A percentile compares a stretch with the other conserved stretches of the same genome.
Conservation (phyloP, 441 rosid genomes). For the Raphanus hybrid region DNA sequence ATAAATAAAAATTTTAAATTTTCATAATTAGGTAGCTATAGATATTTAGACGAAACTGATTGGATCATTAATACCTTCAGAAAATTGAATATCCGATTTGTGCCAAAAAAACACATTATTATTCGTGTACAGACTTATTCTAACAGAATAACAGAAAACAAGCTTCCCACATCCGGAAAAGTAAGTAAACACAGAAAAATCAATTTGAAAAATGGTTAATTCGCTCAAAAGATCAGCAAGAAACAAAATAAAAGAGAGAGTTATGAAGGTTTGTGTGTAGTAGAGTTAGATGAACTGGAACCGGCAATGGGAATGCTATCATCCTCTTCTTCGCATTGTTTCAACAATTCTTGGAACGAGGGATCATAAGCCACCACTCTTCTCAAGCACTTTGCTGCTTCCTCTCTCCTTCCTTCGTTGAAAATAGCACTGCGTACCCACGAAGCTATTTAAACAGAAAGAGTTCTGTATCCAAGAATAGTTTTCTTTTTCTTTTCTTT, state of each 20-base stretch:
- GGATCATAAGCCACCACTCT: slow-evolving; percentile 75
- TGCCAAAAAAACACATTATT: too few relatives aligned
- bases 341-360: slow-evolving; percentile 50
- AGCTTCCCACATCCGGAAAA: not conserved
- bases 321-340: slow-evolving; percentile 65
- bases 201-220: not conserved
- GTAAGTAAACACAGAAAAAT: not conserved
- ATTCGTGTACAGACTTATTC: not conserved
- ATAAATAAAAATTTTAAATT: too few relatives aligned
- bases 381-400: slow-evolving; percentile 70
- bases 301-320: slow-evolving; percentile 14
- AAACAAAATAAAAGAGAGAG: not conserved
- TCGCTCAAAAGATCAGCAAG: not conserved
- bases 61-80: too few relatives aligned
- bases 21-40: too few relatives aligned
- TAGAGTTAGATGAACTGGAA: slow-evolving; percentile 24
- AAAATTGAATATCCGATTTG: too few relatives aligned
- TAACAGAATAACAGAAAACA: not conserved
- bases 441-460: not conserved
- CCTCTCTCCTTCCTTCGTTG: slow-evolving; percentile 67
- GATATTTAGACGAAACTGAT: too few relatives aligned
- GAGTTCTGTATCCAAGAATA: not conserved
- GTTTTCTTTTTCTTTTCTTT: not conserved
- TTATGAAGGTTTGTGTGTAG: slow-evolving; percentile 31
- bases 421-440: slow-evolving; percentile 57